Evolutionary conservation across 2,329 filamentous ascomycete species (phyloP).

Genomic region (Arthrocladium fulminans): DNA sequence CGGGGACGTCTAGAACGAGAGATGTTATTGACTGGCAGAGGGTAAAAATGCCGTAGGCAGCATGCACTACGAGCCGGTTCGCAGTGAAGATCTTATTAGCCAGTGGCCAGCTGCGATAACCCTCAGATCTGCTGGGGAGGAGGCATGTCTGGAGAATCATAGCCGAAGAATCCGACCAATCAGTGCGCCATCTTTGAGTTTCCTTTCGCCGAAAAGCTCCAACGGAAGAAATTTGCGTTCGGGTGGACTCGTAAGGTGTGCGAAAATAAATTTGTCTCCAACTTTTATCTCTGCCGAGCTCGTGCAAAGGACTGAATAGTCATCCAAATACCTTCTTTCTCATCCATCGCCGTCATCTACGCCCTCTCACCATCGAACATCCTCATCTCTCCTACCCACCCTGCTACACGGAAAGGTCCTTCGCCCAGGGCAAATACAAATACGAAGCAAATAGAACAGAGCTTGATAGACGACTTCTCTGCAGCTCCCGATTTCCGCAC

Average conservation of each 20-base stretch:
- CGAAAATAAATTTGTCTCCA: background rate
- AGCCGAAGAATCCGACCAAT: background rate
- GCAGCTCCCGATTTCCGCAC: background rate
- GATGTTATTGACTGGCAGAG: background rate
- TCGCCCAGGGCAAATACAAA: background rate
- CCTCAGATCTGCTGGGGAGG: no score
- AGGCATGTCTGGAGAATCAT: background rate
- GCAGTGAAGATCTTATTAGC: no score
- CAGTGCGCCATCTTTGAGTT: background rate
- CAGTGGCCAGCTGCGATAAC: no score
- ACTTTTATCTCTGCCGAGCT: background rate
- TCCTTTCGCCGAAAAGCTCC: background rate
- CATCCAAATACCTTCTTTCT: no score
- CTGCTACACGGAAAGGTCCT: background rate
- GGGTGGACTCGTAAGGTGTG: background rate
- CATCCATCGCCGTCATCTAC: background rate
- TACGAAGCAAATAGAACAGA: background rate
- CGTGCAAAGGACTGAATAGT: no score
- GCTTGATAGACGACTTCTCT: background rate
- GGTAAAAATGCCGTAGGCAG: background rate
- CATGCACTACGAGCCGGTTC: no score
- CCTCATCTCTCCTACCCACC: background rate
- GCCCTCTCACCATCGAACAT: background rate
- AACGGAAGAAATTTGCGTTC: background rate
- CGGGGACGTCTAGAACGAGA: background rate